Evolutionary conservation across 352 stramenopile species (phyloP), one percentile per base, ranked within the genome.

Genomic region (Globisporangium sylvaticum): DNA sequence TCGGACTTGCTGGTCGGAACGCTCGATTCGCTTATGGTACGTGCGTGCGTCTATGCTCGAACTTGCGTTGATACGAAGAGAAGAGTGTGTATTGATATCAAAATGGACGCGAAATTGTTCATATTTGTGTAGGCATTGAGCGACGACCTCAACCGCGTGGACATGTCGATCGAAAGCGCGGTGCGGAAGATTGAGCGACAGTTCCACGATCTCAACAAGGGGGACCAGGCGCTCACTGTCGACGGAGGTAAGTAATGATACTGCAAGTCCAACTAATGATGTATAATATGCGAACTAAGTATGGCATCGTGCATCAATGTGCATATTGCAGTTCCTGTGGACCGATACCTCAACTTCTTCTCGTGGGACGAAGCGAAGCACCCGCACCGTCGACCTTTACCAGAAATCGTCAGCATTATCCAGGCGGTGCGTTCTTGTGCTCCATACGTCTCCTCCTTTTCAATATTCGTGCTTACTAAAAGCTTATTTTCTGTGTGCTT

Each of bases 351-450:
- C 65, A 90, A 98, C 73, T 96, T 97, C 77, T 99, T 99, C 75
- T 96, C 94, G 50, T 99, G 97, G 97, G 97, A 99, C 73, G 97
- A 98, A 68, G 96, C 97, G 53, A 99, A 99, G 73, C 98, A 99
- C 69, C 90, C 87, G 29, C 97, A 99, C 76, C 91, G 97, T 57
- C 90, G 97, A 62, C 95, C 96, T n/a, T 77, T 99, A 25, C 96
- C 97, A 29, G 95, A 98, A 65, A 95, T 99, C 55, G 96, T 99
- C 10, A 88, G 79, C 64, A 91, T 98, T 62, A 98, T 99, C 71
- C 91, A 98, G 42, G 83, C 87, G 63, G 94, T 97, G 68, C 57
- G 76, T 66, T 25, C 4, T 29, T n/a, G 18, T n/a, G n/a, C n/a
- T n/a, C n/a, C n/a, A n/a, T n/a, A n/a, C n/a, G n/a, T n/a, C n/a